A percentile compares a stretch with the other conserved stretches of the same genome.
These are phyloP conservation scores for Mortierella sp. DNA, from an alignment of 371 early-diverging fungal species.

Conservation along the genomic window DNA sequence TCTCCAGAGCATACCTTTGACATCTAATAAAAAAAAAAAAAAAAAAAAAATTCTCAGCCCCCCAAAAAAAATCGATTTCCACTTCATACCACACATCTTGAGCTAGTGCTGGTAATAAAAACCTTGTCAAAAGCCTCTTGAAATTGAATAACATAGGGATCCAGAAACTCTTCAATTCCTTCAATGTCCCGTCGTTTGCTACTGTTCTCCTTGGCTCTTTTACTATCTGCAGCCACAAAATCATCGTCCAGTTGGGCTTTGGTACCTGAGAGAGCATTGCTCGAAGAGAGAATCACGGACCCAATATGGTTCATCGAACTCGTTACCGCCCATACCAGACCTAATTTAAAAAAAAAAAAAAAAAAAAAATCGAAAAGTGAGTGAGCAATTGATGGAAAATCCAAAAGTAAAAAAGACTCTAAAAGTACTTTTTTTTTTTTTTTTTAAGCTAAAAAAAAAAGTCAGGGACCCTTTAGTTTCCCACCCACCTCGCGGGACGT, in stretches of 20 bases:
- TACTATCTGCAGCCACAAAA: conserved; percentile 1
- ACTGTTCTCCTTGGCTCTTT: background rate
- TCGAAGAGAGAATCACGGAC: conserved; percentile 39
- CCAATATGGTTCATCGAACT: conserved; percentile 51
- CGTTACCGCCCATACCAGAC: conserved; percentile 48
- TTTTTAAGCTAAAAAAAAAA: background rate
- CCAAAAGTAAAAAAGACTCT: background rate
- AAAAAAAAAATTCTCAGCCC: background rate
- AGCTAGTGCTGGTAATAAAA: conserved; percentile 37
- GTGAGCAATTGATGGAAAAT: background rate
- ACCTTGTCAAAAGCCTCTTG: conserved; percentile 44
- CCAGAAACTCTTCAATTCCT: conserved; percentile 3
- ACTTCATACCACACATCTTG: conserved; percentile 49
- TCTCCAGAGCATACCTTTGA: background rate
- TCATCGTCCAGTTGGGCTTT: conserved; percentile 13
- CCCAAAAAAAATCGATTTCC: too few species aligned
- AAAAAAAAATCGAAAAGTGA: background rate
- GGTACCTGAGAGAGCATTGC: conserved; percentile 38
- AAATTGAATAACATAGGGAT: conserved; percentile 43
- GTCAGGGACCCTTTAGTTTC: background rate
- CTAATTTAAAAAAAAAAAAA: background rate
- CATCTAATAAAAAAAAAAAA: conserved; percentile 10
- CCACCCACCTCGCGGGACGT: conserved; percentile 28
- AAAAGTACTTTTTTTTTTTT: background rate
- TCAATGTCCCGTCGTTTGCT: too few species aligned